Base-by-base conservation (phyloP, 306 rosid species). In the Crataegus laevigata region DNA sequence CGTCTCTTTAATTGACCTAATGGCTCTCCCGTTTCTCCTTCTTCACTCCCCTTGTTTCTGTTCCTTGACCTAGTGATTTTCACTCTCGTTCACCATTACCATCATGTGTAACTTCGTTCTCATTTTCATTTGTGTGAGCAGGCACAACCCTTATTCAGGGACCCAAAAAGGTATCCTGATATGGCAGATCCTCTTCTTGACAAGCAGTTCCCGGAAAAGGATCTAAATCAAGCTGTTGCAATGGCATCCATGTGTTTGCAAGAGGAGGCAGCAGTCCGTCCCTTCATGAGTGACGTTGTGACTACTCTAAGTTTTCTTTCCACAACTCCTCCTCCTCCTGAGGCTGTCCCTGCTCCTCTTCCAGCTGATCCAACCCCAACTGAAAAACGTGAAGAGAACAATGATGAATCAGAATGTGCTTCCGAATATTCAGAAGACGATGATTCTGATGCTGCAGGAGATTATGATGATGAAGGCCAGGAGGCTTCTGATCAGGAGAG, bases 221-320 rank as follows among this genome's bases (percentile, higher is more conserved):
- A 94, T 82, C 75, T 94, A 47, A 90, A 94, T 76, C 98, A 94
- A 81, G 91, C 88, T 9, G 98, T 94, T 28, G 98, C 97, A 66
- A 84, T 91, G 26, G 91, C 97, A 28, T 92, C 98, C 42, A 94
- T 94, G 98, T 94, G 97, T 77, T 81, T 94, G 71, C 98, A 94
- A 80, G 97, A 94, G 72, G 97, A 94, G 87, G 69, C 91, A 55
- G 82, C 82, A 52, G 98, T 88, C 1, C 92, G 98, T 66, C 98
- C 98, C 59, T 81, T 94, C 69, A 94, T 94, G 86, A 86, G 87
- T 67, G 98, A 94, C 70, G 91, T 90, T 63, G 92, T 91, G 38
- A 80, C 86, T 14, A 88, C 98, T 71, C 82, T 94, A 10, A 90
- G 96, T 73, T 94, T 91, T 71, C 96, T 91, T 74, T 83, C 90